Evolutionary conservation across 2,329 filamentous ascomycete genomes (phyloP).

Genomic region (Rutstroemia sydowiana): DNA sequence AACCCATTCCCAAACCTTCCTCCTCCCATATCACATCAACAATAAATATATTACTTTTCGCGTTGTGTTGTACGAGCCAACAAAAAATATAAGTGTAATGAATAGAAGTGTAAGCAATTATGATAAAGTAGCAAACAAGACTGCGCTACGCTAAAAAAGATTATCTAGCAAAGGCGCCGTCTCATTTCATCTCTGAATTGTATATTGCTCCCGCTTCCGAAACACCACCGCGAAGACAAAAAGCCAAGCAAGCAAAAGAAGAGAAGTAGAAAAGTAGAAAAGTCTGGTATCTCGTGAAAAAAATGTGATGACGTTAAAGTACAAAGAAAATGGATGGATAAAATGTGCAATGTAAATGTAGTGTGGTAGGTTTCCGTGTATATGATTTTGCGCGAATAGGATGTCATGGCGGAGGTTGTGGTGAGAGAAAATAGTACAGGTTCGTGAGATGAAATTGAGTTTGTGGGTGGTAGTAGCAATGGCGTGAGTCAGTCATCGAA

Average conservation of each 20-base stretch:
- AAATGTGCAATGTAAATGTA: not conserved
- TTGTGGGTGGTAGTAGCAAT: not conserved
- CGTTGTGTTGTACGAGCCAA: too few species aligned
- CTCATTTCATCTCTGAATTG: not conserved
- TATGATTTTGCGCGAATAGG: not conserved
- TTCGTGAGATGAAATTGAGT: not conserved
- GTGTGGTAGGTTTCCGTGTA: too few species aligned
- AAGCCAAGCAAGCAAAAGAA: slow-evolving; percentile 2
- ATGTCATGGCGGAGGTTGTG: not conserved
- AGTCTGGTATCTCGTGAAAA: slow-evolving; percentile 21
- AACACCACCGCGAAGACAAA: slow-evolving; percentile 6
- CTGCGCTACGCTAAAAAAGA: too few species aligned
- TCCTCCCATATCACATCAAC: too few species aligned
- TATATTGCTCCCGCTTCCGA: not conserved
- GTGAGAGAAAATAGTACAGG: not conserved
- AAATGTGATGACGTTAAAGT: slow-evolving; percentile 16
- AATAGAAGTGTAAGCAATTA: too few species aligned
- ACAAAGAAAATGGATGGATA: slow-evolving; percentile 8
- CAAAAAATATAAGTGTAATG: too few species aligned
- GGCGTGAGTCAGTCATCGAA: not conserved
- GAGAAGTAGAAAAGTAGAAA: slow-evolving; percentile 4
- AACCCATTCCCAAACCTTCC: too few species aligned
- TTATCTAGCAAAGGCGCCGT: not conserved
- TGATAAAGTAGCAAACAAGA: too few species aligned
- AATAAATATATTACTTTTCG: too few species aligned